These are phyloP conservation scores for Fusarium hainanense DNA, from an alignment of 2,329 filamentous ascomycete species.

Conservation along the genomic window DNA sequence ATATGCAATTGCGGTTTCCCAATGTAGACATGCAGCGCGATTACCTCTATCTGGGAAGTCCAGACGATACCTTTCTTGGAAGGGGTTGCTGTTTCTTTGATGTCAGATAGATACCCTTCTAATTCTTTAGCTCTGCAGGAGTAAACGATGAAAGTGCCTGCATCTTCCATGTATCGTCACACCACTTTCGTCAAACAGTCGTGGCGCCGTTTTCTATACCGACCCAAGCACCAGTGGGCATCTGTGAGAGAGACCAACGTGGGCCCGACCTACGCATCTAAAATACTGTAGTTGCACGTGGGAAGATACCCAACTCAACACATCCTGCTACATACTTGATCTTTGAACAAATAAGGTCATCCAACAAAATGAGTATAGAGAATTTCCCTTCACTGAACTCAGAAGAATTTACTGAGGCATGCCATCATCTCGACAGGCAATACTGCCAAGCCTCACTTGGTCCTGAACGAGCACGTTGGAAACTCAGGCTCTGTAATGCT, in stretches of 20 bases:
- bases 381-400: slow-evolving; percentile 70
- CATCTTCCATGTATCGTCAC: neutral
- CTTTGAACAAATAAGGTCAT: neutral
- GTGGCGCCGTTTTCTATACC: neutral
- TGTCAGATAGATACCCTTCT: neutral
- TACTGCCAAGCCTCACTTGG: slow-evolving; percentile 70
- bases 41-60: neutral
- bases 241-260: neutral
- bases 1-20: neutral
- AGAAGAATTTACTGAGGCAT: slow-evolving; percentile 73
- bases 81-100: neutral
- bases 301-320: slow-evolving; percentile 21
- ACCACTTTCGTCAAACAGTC: neutral
- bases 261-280: slow-evolving; percentile 6
- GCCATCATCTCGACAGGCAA: slow-evolving; percentile 68
- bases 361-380: slow-evolving; percentile 55
- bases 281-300: slow-evolving; percentile 18
- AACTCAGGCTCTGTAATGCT: slow-evolving; percentile 63
- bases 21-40: neutral
- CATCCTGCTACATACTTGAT: neutral
- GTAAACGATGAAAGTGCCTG: neutral
- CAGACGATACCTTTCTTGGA: neutral
- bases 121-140: neutral
- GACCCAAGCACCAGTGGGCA: neutral
- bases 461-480: slow-evolving; percentile 64